Percentiles rank a stretch among this genome's conserved stretches.
Evolutionary conservation across 441 rosid genomes (phyloP).

Genomic region (Manihot esculenta): DNA sequence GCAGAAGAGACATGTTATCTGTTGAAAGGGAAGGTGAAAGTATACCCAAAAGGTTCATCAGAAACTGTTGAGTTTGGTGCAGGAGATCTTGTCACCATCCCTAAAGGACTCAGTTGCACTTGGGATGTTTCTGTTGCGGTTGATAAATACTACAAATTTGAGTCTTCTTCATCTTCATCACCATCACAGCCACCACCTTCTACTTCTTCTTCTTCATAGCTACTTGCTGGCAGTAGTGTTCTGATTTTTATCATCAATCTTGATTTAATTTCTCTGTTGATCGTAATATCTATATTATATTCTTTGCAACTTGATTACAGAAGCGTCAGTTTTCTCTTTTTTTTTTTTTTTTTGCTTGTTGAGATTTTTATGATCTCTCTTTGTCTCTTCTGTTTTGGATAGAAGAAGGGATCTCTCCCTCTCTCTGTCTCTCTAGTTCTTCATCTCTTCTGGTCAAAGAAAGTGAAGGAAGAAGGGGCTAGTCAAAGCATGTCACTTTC

Average conservation of each 20-base stretch:
- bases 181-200: conserved; percentile 16
- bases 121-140: conserved; percentile 89
- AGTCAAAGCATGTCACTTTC: conserved; percentile 34
- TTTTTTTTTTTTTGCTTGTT: too few relatives aligned
- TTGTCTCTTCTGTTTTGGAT: too few relatives aligned
- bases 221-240: not conserved
- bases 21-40: conserved; percentile 80
- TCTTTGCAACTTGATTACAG: conserved; percentile 15
- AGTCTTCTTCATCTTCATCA: conserved; percentile 37
- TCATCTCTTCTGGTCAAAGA: too few relatives aligned
- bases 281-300: too few relatives aligned
- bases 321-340: too few relatives aligned
- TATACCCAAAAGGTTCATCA: conserved; percentile 54
- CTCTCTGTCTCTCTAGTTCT: too few relatives aligned
- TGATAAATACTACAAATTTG: conserved; percentile 83
- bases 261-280: not conserved
- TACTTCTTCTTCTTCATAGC: not conserved
- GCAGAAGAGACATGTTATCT: conserved; percentile 91
- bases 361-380: too few relatives aligned
- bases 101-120: conserved; percentile 84
- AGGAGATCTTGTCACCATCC: conserved; percentile 85
- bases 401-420: too few relatives aligned
- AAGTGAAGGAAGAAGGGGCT: not conserved
- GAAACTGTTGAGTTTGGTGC: conserved; percentile 84
- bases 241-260: not conserved